These are phyloP conservation scores for Podospora pseudopauciseta DNA, from an alignment of 495 filamentous ascomycete genomes.

Conservation along the genomic window DNA sequence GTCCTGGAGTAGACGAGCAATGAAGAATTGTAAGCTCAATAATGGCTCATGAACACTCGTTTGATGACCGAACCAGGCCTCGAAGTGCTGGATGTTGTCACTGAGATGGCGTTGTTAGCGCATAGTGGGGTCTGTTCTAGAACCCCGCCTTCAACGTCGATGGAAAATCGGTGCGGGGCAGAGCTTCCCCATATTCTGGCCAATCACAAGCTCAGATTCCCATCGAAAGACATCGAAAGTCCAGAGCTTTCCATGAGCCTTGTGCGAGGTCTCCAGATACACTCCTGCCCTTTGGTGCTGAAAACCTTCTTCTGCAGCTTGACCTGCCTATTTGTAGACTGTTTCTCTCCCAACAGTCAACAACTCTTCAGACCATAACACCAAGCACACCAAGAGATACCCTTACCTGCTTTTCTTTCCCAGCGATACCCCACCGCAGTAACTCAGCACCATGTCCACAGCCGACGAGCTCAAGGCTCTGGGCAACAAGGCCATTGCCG, in stretches of 20 bases:
- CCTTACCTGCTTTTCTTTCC: background rate
- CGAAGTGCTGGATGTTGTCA: background rate
- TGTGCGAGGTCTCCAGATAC: background rate
- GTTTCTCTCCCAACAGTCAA: background rate
- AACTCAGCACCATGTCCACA: constrained; percentile 38
- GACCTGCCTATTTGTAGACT: background rate
- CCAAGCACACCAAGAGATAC: constrained; percentile 8
- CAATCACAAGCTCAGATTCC: constrained; percentile 25
- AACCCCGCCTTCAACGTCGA: constrained; percentile 10
- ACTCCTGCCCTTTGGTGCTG: constrained; percentile 7
- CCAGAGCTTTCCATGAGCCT: constrained; percentile 33
- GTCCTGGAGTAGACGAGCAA: too few relatives aligned
- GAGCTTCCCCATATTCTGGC: constrained; percentile 16
- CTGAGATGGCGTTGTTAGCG: background rate
- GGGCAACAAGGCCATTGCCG: constrained; percentile 96
- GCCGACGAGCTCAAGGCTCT: constrained; percentile 79
- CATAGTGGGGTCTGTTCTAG: constrained; percentile 16
- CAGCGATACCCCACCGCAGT: background rate
- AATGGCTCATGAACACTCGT: too few relatives aligned
- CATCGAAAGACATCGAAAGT: constrained; percentile 38
- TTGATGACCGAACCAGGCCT: too few relatives aligned
- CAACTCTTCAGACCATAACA: background rate
- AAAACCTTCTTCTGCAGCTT: constrained; percentile 18
- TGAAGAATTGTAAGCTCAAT: too few relatives aligned
- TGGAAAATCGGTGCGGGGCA: constrained; percentile 16